Conservation (phyloP, 2,329 filamentous ascomycete species). For the Aspergillus terreus region DNA sequence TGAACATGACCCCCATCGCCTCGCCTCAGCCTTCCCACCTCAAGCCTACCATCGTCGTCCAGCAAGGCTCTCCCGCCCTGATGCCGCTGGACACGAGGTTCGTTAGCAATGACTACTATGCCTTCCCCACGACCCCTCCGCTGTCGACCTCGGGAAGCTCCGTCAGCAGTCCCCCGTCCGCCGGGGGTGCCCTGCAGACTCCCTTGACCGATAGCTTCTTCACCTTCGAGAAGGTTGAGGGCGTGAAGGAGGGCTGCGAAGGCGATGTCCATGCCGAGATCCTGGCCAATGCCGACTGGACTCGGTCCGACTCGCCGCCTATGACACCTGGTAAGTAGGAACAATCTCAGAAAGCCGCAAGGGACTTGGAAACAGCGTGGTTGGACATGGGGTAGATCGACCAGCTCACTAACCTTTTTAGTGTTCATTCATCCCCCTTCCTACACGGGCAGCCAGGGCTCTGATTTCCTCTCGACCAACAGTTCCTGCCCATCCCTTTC, state of each 20-base stretch:
- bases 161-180: constrained; percentile 77
- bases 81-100: constrained; percentile 73
- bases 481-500: constrained; percentile 77
- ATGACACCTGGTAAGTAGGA: constrained; percentile 79
- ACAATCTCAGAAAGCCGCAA: background rate
- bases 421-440: constrained; percentile 67
- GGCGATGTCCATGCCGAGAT: constrained; percentile 68
- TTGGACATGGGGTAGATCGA: constrained; percentile 10
- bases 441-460: constrained; percentile 58
- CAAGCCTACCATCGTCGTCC: constrained; percentile 69
- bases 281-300: constrained; percentile 71
- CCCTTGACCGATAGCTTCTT: constrained; percentile 78
- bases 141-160: constrained; percentile 81
- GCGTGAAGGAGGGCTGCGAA: constrained; percentile 68
- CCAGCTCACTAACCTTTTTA: constrained; percentile 32
- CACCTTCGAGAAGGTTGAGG: constrained; percentile 63
- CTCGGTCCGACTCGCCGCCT: constrained; percentile 72
- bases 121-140: constrained; percentile 81
- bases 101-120: constrained; percentile 58
- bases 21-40: constrained; percentile 71
- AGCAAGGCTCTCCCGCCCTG: constrained; percentile 53
- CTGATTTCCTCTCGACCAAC: constrained; percentile 68
- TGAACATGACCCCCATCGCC: constrained; percentile 62
- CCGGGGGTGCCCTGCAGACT: constrained; percentile 73
- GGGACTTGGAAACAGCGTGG: background rate